phyloP scores from a whole-genome alignment of 2,329 filamentous ascomycete species.

The Colletotrichum sp. region DNA sequence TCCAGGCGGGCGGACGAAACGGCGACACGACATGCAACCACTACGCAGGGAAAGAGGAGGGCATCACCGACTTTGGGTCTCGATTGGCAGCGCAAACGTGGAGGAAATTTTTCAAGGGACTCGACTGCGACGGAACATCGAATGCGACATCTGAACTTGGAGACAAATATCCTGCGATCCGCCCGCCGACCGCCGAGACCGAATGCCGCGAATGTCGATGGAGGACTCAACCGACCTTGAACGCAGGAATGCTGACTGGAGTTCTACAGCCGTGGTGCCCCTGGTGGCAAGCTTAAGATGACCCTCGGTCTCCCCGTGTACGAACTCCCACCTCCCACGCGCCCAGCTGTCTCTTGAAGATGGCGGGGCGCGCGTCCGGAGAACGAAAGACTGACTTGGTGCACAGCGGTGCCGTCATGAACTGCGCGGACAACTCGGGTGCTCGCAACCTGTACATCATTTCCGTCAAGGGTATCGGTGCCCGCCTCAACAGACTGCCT shows the following conservation, averaged over 20 bases:
- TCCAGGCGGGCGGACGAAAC: constrained; percentile 9
- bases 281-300: constrained; percentile 99
- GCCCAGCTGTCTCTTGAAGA: neutral
- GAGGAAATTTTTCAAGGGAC: neutral
- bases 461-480: constrained; percentile 98
- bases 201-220: neutral
- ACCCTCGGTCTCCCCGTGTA: constrained; percentile 99
- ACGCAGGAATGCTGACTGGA: constrained; percentile 36
- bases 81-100: neutral
- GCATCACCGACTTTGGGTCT: neutral
- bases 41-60: constrained; percentile 13
- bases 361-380: neutral
- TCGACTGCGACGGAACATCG: neutral
- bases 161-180: neutral
- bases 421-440: constrained; percentile 99
- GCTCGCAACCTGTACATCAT: constrained; percentile 99
- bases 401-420: constrained; percentile 95
- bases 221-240: neutral
- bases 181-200: neutral
- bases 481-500: constrained; percentile 95
- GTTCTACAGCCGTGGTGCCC: constrained; percentile 76
- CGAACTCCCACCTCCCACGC: constrained; percentile 46
- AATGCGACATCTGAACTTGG: neutral
- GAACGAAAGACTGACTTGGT: constrained; percentile 4
- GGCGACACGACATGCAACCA: neutral